phyloP scores from a whole-genome alignment of 129 eudicot species.

The Scalesia atractyloides region DNA sequence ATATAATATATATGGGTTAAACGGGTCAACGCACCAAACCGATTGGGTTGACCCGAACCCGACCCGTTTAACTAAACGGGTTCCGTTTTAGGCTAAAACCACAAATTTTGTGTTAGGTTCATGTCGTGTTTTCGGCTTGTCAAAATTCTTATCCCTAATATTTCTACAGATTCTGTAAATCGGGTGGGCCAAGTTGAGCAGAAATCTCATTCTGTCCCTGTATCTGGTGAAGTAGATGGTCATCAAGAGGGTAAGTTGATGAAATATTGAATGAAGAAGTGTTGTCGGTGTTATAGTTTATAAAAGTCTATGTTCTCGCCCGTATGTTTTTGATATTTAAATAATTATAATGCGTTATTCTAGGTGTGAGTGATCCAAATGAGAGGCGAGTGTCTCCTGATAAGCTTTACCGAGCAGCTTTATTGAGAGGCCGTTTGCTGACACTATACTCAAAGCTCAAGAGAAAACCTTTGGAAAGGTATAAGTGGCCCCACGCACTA shows the following conservation, averaged over 20 bases:
- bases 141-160: neutral
- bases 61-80: too few relatives aligned
- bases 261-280: slow-evolving; percentile 51
- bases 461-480: slow-evolving; percentile 76
- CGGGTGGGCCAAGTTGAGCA: slow-evolving; percentile 50
- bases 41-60: too few relatives aligned
- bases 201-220: slow-evolving; percentile 31
- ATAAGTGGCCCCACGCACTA: neutral
- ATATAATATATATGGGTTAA: too few relatives aligned
- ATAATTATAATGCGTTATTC: neutral
- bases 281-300: slow-evolving; percentile 46
- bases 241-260: slow-evolving; percentile 78
- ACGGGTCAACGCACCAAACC: too few relatives aligned
- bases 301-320: slow-evolving; percentile 22
- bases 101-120: too few relatives aligned
- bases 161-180: slow-evolving; percentile 42
- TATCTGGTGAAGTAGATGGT: slow-evolving; percentile 41
- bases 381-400: slow-evolving; percentile 97
- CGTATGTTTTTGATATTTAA: neutral
- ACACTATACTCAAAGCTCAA: slow-evolving; percentile 90
- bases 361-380: slow-evolving; percentile 44
- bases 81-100: too few relatives aligned
- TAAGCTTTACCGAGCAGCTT: slow-evolving; percentile 90
- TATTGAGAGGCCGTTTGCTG: slow-evolving; percentile 86
- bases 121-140: too few relatives aligned